These are phyloP conservation scores for Aspergillus flavus DNA, from an alignment of 2,329 filamentous ascomycete species.

Conservation along the genomic window DNA sequence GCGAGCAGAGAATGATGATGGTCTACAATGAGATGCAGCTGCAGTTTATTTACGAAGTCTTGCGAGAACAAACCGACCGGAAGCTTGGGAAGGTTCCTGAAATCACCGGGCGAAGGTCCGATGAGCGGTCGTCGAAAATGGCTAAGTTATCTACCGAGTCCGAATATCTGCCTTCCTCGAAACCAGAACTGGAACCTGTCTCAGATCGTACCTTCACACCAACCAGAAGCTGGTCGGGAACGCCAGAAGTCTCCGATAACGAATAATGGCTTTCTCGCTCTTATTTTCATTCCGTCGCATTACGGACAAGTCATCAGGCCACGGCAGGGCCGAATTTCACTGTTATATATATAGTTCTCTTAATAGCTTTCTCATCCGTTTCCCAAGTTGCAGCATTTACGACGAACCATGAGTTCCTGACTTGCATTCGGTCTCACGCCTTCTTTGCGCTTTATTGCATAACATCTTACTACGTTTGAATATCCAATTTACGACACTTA, in stretches of 20 bases:
- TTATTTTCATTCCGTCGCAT: neutral
- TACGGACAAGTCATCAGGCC: neutral
- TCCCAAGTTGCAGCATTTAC: constrained; percentile 11
- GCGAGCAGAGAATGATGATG: constrained; percentile 92
- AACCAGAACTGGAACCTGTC: constrained; percentile 40
- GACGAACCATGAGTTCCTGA: constrained; percentile 27
- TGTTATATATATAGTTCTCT: constrained; percentile 15
- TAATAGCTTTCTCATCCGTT: constrained; percentile 10
- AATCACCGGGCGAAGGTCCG: constrained; percentile 23
- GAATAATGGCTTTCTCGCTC: constrained; percentile 24
- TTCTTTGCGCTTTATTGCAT: constrained; percentile 19
- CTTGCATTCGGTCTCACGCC: constrained; percentile 25
- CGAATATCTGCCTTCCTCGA: constrained; percentile 33
- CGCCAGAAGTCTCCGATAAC: constrained; percentile 33
- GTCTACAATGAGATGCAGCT: constrained; percentile 88
- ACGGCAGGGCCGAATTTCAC: neutral
- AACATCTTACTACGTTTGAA: constrained; percentile 12
- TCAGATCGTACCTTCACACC: constrained; percentile 27
- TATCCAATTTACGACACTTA: constrained; percentile 5
- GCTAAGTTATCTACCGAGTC: constrained; percentile 35
- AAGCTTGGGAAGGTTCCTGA: constrained; percentile 34
- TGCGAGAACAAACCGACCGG: constrained; percentile 60
- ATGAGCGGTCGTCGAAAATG: constrained; percentile 39
- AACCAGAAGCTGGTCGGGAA: constrained; percentile 31
- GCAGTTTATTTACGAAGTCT: constrained; percentile 82